Conservation (phyloP, 306 rosid genomes). For the Prunus campanulata region DNA sequence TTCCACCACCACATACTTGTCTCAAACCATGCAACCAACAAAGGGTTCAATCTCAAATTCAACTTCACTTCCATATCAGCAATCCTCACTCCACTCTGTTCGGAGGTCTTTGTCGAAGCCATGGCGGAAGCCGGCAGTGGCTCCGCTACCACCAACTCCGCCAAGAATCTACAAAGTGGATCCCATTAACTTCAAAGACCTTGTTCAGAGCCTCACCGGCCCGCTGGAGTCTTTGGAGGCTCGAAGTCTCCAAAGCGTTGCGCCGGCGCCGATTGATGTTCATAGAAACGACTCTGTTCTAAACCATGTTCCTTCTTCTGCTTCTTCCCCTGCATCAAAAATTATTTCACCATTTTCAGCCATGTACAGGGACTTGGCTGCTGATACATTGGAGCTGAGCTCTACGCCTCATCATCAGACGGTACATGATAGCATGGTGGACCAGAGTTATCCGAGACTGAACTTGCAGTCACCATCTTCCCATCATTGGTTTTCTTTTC, state of each 20-base stretch:
- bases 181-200: conserved; percentile 60
- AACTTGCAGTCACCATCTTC: conserved; percentile 50
- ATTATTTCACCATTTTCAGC: conserved; percentile 5
- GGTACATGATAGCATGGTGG: conserved; percentile 9
- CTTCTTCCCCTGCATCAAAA: conserved; percentile 7
- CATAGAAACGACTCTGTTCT: neutral
- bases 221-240: conserved; percentile 46
- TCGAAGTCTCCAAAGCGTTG: conserved; percentile 23
- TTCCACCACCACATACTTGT: neutral
- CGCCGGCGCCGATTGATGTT: conserved; percentile 24
- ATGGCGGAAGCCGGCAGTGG: conserved; percentile 58
- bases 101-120: conserved; percentile 49
- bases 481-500: conserved; percentile 39
- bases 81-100: conserved; percentile 41
- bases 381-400: conserved; percentile 27
- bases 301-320: neutral
- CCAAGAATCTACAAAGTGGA: conserved; percentile 71
- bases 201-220: conserved; percentile 79
- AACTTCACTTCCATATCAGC: neutral
- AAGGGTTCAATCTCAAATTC: neutral
- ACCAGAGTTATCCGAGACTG: conserved; percentile 30
- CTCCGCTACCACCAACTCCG: conserved; percentile 49
- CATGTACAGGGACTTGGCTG: conserved; percentile 36
- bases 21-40: neutral
- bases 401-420: conserved; percentile 5